Conservation (phyloP, 2,329 filamentous ascomycete genomes). For the Colletotrichum sp. region DNA sequence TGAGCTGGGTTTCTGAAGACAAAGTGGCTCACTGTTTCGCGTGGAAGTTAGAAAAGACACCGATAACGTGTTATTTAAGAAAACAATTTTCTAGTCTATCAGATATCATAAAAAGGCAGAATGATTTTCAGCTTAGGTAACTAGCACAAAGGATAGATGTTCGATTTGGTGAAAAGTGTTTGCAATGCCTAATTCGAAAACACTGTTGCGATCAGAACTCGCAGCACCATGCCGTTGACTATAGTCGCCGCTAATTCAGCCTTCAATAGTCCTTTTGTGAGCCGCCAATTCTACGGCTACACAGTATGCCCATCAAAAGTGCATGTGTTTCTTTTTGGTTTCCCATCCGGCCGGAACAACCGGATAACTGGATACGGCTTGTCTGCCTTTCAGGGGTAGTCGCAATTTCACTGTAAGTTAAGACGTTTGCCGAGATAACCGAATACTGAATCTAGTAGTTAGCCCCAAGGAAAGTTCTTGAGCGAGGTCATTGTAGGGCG, state of each 20-base stretch:
- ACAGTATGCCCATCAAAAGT: fast-evolving
- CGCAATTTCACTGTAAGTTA: background rate
- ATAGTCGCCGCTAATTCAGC: background rate
- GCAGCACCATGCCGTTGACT: background rate
- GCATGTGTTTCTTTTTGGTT: background rate
- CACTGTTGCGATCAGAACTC: background rate
- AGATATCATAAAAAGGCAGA: background rate
- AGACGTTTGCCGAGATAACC: background rate
- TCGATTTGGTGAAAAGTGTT: background rate
- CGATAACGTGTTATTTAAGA: background rate
- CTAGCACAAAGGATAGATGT: background rate
- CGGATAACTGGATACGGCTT: background rate
- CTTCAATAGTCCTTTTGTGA: background rate
- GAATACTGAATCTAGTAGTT: background rate
- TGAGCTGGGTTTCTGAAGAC: fast-evolving
- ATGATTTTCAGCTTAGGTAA: fast-evolving
- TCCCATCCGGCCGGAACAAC: background rate
- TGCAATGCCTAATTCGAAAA: background rate
- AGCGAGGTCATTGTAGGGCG: background rate
- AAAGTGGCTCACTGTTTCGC: background rate
- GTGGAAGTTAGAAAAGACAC: background rate
- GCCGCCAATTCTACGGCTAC: background rate
- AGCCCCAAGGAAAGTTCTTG: background rate
- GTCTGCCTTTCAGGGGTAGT: background rate
- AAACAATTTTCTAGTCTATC: background rate